phyloP scores from a whole-genome alignment of 352 stramenopile species.

The Pythium biforme region DNA sequence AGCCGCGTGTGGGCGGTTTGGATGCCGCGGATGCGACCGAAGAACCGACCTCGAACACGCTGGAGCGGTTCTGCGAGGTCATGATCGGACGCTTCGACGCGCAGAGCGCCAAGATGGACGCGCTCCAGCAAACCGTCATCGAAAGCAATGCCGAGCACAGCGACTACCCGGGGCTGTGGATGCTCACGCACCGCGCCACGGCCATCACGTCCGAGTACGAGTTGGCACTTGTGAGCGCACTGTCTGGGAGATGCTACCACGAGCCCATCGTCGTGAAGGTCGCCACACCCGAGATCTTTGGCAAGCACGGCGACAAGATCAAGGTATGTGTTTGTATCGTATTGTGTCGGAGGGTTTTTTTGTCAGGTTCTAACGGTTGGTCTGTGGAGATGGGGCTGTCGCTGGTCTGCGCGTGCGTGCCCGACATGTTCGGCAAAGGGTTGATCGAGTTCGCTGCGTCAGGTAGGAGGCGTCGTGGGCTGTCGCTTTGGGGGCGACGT shows the following conservation, averaged over 20 bases:
- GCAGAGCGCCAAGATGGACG: no score
- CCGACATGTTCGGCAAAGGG: slow-evolving; percentile 2
- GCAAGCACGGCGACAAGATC: slow-evolving; percentile 10
- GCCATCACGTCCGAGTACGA: not conserved
- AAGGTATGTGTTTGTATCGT: no score
- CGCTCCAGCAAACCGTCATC: not conserved
- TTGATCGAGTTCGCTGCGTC: not conserved
- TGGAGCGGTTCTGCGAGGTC: not conserved
- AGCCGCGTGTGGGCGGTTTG: not conserved
- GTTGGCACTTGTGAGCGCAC: slow-evolving; percentile 5
- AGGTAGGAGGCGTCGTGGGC: not conserved
- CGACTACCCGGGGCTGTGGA: slow-evolving; percentile 19
- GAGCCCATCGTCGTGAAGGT: slow-evolving; percentile 10
- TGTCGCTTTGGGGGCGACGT: not conserved
- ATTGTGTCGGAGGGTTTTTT: no score
- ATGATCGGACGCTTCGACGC: not conserved
- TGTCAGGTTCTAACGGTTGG: no score
- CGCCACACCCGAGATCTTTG: not conserved
- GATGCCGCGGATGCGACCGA: not conserved
- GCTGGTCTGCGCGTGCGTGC: not conserved
- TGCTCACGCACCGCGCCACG: not conserved
- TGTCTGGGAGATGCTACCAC: slow-evolving; percentile 18
- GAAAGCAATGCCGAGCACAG: not conserved
- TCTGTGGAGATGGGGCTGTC: slow-evolving; percentile 7
- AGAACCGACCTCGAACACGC: not conserved